A percentile compares a stretch with the other conserved stretches of the same genome.
These are phyloP conservation scores for Croton setiger DNA, from an alignment of 441 rosid species.

Conservation along the genomic window DNA sequence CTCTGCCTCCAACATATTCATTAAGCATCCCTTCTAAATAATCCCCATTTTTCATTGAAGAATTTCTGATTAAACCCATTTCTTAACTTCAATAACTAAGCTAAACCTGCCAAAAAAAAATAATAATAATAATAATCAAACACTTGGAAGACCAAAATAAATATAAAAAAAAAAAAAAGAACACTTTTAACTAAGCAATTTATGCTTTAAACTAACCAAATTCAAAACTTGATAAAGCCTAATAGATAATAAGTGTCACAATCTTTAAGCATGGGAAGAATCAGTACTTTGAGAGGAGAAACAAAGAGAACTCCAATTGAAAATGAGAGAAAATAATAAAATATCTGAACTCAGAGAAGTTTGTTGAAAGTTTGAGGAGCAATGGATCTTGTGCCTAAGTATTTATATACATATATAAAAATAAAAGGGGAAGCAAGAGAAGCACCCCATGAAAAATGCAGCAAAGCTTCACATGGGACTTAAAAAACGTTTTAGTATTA, in stretches of 20 bases:
- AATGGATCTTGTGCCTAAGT: conserved; percentile 34
- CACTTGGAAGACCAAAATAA: conserved; percentile 1
- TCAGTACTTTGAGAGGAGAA: neutral
- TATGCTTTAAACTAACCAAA: conserved; percentile 8
- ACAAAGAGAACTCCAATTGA: neutral
- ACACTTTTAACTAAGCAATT: neutral
- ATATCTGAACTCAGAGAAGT: neutral
- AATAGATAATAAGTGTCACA: neutral
- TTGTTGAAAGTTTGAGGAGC: conserved; percentile 20
- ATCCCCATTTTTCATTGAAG: conserved; percentile 57
- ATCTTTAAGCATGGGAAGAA: neutral
- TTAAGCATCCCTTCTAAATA: conserved; percentile 68
- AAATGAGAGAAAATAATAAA: conserved; percentile 8
- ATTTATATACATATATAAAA: conserved; percentile 25
- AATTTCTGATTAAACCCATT: conserved; percentile 64
- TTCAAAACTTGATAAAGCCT: neutral
- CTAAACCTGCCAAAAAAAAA: conserved; percentile 23
- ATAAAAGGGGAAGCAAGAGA: conserved; percentile 30
- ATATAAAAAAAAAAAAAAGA: neutral
- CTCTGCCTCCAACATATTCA: conserved; percentile 55
- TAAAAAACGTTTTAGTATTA: conserved; percentile 41
- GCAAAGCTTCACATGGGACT: conserved; percentile 66
- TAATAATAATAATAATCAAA: no score
- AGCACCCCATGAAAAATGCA: conserved; percentile 57
- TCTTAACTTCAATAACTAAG: conserved; percentile 10